Base-by-base conservation (phyloP, 1,139 yeast genomes). In the Scheffersomyces lignicola region DNA sequence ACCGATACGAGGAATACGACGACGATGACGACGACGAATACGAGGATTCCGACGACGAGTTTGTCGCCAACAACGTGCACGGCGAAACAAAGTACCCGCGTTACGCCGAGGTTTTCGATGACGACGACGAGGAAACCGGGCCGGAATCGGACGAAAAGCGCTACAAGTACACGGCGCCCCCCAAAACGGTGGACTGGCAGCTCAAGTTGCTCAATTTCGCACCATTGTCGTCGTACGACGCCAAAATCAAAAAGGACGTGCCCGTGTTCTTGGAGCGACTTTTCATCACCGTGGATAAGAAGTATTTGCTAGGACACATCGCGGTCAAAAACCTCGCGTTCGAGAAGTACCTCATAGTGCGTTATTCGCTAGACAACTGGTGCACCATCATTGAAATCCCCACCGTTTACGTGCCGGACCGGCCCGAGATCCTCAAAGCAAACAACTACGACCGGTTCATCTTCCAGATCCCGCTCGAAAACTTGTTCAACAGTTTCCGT, bases 351-450 rank as follows among this genome's bases (percentile, higher is more conserved):
- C 78, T 87, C 18, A 68, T 74, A 14, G 69, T 84, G 13, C 69
- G 88, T 33, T 81, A 83, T 53, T 76, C 94, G 0, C 61, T 76
- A 37, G 90, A 87, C 56, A 58, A 72, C 45, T 87, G 96, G 96
- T 64, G 67, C 35, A 80, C 92, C 0, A 76, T 82, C 23, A 71
- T 80, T 26, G 92, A 85, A 52, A 74, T 83, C 20, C 80, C 78
- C 22, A 83, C 94, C 2, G 54, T 55, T 6, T 87, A 77, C 58
- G 69, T 74, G n/a, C 72, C 76, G 4, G 88, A 83, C 42, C 56
- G 71, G 5, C 83, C 89, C 6, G 63, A 73, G 30, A 63, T 73
- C 7, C 60, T 79, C 51, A 69, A 67, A 40, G 52, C 62, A 17
- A 64, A 79, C 38, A 56, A 67, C 36, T 80, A 79, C 51, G 86